phyloP scores from a whole-genome alignment of 805 yeast genomes.

The Zygotorulaspora danielsina region DNA sequence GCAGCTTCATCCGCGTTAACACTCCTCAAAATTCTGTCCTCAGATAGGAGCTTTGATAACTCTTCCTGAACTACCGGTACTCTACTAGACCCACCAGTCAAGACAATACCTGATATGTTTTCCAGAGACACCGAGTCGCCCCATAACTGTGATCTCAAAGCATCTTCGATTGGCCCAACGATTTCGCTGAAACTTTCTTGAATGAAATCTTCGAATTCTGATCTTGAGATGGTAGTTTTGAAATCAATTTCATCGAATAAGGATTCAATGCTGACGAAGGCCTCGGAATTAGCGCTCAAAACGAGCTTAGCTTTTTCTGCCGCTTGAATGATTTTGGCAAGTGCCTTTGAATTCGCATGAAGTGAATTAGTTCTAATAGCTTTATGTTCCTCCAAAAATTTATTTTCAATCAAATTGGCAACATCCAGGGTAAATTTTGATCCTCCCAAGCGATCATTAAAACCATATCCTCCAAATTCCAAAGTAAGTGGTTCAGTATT shows the following conservation, averaged over 20 bases:
- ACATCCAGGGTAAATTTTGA: constrained; percentile 63
- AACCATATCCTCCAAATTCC: constrained; percentile 69
- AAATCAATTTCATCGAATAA: constrained; percentile 72
- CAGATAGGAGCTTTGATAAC: constrained; percentile 51
- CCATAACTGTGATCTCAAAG: constrained; percentile 40
- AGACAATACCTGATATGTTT: constrained; percentile 60
- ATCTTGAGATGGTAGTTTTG: constrained; percentile 59
- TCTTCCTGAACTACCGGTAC: constrained; percentile 79
- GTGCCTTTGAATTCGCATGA: constrained; percentile 48
- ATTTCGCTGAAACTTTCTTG: constrained; percentile 44
- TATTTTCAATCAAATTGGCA: constrained; percentile 53
- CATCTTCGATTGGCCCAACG: constrained; percentile 50
- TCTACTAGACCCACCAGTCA: constrained; percentile 88
- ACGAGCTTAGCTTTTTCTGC: constrained; percentile 87
- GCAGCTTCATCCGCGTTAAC: constrained; percentile 96
- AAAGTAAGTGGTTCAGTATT: constrained; percentile 43
- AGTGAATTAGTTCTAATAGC: constrained; percentile 40
- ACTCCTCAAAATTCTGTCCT: constrained; percentile 63
- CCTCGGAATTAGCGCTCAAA: constrained; percentile 83
- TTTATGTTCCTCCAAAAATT: constrained; percentile 49
- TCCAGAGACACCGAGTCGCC: constrained; percentile 27
- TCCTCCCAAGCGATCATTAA: constrained; percentile 70
- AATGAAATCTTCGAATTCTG: constrained; percentile 64
- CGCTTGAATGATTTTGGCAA: constrained; percentile 67
- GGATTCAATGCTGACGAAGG: constrained; percentile 71